Conservation (phyloP, 306 rosid genomes). For the Quercus variabilis region DNA sequence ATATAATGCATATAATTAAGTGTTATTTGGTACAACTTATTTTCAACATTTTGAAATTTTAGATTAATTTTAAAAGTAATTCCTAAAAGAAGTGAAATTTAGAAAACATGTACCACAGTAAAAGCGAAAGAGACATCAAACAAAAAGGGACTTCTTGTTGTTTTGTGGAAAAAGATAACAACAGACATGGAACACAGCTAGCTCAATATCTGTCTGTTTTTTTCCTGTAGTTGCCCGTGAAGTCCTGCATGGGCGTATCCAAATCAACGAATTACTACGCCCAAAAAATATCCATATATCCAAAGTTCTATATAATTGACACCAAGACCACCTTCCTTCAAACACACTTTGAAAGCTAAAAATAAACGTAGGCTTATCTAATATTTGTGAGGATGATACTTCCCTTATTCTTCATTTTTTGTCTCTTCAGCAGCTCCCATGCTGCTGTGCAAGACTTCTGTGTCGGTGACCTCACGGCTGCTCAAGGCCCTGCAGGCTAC, state of each 20-base stretch:
- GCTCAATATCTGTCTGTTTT: not conserved
- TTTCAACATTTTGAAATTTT: too few species aligned
- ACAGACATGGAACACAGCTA: too few species aligned
- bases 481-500: slow-evolving; percentile 67
- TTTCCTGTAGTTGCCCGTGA: not conserved
- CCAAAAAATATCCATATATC: not conserved
- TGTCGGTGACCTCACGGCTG: slow-evolving; percentile 54
- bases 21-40: too few species aligned
- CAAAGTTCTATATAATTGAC: not conserved
- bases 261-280: not conserved
- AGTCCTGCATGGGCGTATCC: not conserved
- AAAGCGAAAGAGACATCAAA: too few species aligned
- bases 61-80: too few species aligned
- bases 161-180: too few species aligned
- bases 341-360: not conserved
- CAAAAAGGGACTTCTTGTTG: too few species aligned
- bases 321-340: slow-evolving; percentile 16
- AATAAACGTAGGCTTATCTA: not conserved
- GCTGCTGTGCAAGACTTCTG: slow-evolving; percentile 81
- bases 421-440: slow-evolving; percentile 33
- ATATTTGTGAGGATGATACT: slow-evolving; percentile 29
- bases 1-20: too few species aligned
- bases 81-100: too few species aligned
- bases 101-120: too few species aligned
- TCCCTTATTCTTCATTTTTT: slow-evolving; percentile 35